A percentile compares a stretch with the other conserved stretches of the same genome.
These are phyloP conservation scores for Cicer chorassanicum DNA, from an alignment of 306 rosid genomes.

Conservation along the genomic window DNA sequence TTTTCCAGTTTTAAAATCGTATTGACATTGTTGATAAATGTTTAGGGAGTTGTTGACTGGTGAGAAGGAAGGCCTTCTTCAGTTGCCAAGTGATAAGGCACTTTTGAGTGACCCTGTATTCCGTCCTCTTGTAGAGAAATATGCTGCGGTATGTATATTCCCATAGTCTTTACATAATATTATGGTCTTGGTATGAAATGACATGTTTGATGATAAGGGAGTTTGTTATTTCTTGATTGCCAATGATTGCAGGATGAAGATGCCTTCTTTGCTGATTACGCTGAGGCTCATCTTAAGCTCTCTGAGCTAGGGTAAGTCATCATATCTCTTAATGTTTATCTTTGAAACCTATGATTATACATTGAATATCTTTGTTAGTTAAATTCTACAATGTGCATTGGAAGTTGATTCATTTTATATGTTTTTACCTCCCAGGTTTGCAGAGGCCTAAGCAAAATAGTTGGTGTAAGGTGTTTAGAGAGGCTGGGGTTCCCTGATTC, in stretches of 20 bases:
- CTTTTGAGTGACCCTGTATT: slow-evolving; percentile 80
- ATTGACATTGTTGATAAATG: not conserved
- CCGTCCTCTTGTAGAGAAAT: slow-evolving; percentile 98
- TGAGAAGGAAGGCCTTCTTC: slow-evolving; percentile 87
- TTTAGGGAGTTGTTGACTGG: slow-evolving; percentile 75
- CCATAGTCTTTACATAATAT: not conserved
- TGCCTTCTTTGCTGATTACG: slow-evolving; percentile 79
- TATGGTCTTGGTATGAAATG: not conserved
- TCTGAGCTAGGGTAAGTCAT: slow-evolving; percentile 88
- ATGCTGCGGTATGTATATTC: slow-evolving; percentile 70
- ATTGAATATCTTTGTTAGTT: not conserved
- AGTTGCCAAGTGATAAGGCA: slow-evolving; percentile 81
- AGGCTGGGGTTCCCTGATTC: slow-evolving; percentile 1
- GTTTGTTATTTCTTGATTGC: not conserved
- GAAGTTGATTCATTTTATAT: slow-evolving; percentile 5
- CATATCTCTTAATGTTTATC: not conserved
- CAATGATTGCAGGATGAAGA: slow-evolving; percentile 74
- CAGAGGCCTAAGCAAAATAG: slow-evolving; percentile 40
- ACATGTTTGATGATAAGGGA: not conserved
- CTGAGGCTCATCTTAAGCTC: slow-evolving; percentile 78
- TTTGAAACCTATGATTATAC: not conserved
- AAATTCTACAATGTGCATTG: not conserved
- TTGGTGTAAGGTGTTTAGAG: slow-evolving; percentile 6
- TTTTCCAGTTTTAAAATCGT: not conserved
- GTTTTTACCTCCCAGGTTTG: slow-evolving; percentile 41